phyloP scores from a whole-genome alignment of 2,329 filamentous ascomycete genomes.

The Alternaria solani region DNA sequence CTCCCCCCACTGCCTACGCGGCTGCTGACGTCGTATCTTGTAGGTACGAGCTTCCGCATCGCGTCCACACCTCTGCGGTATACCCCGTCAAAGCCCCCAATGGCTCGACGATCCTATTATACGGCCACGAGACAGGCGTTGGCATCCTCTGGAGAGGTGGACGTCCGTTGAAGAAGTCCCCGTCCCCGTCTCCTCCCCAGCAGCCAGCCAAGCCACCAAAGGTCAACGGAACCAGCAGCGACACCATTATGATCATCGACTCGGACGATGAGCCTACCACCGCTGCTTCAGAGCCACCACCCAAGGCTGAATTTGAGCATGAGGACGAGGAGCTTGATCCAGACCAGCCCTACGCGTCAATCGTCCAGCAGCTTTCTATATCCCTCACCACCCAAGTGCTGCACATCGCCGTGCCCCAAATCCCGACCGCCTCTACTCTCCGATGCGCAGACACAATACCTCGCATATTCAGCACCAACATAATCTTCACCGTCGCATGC shows the following conservation, averaged over 20 bases:
- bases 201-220: conserved; percentile 46
- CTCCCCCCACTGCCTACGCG: not conserved
- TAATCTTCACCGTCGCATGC: conserved; percentile 64
- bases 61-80: conserved; percentile 63
- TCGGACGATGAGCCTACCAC: conserved; percentile 59
- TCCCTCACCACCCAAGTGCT: conserved; percentile 62
- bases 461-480: conserved; percentile 57
- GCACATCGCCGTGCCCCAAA: conserved; percentile 60
- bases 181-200: conserved; percentile 31
- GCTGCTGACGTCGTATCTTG: conserved; percentile 17
- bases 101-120: conserved; percentile 68
- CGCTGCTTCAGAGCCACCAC: conserved; percentile 24
- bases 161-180: conserved; percentile 53
- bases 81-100: conserved; percentile 68
- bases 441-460: conserved; percentile 52
- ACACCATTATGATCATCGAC: conserved; percentile 64
- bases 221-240: conserved; percentile 53
- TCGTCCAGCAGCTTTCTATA: conserved; percentile 65
- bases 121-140: conserved; percentile 66
- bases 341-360: conserved; percentile 61
- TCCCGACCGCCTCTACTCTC: conserved; percentile 43
- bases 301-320: conserved; percentile 57
- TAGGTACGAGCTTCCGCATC: conserved; percentile 69
- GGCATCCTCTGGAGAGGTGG: conserved; percentile 69
- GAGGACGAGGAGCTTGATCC: conserved; percentile 67